Conservation (phyloP, 345 rosid genomes). For the Citrus medica region DNA sequence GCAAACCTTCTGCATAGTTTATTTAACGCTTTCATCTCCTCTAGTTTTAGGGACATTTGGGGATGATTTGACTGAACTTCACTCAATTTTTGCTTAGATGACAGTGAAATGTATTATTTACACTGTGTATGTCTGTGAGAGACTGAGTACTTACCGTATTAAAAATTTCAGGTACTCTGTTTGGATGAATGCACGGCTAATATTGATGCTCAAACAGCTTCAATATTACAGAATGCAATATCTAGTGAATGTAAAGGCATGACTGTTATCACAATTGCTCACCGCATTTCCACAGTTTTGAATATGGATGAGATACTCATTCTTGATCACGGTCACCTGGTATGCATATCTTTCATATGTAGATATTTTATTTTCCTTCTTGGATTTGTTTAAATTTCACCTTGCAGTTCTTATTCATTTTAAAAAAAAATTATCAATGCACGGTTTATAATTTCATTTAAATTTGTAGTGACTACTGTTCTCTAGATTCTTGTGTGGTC, state of each 20-base stretch:
- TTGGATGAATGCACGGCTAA: slow-evolving; percentile 95
- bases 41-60: background rate
- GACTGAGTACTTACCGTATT: slow-evolving; percentile 1
- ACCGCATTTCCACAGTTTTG: slow-evolving; percentile 81
- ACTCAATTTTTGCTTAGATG: background rate
- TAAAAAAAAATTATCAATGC: too few species aligned
- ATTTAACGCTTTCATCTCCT: background rate
- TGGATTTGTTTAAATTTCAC: background rate
- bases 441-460: too few species aligned
- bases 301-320: slow-evolving; percentile 67
- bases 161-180: slow-evolving; percentile 61
- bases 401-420: background rate
- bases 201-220: slow-evolving; percentile 71
- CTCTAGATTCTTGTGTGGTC: too few species aligned
- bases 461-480: too few species aligned
- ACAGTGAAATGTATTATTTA: background rate
- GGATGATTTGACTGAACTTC: background rate
- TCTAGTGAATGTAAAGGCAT: slow-evolving; percentile 64
- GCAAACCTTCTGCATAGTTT: background rate
- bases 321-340: slow-evolving; percentile 70
- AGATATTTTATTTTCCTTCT: background rate
- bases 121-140: background rate
- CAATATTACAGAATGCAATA: slow-evolving; percentile 63
- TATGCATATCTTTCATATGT: slow-evolving; percentile 7
- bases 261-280: slow-evolving; percentile 89